Conservation (phyloP, 352 stramenopile species). For the Pythium aphanidermatum region DNA sequence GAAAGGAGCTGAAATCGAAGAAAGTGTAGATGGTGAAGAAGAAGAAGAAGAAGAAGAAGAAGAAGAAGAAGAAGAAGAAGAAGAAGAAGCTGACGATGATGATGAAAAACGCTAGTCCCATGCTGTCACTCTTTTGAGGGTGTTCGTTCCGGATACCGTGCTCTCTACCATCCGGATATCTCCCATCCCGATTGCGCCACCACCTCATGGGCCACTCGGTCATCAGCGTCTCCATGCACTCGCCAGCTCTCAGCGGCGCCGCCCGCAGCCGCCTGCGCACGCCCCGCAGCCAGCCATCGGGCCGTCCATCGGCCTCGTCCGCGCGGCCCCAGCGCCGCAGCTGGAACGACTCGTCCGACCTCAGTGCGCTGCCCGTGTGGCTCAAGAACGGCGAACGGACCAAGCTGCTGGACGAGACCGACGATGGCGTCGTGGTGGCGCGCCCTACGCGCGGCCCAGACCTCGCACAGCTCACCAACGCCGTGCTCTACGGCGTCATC, state of each 20-base stretch:
- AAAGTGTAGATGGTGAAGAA: too few species aligned
- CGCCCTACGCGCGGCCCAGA: slow-evolving; percentile 25
- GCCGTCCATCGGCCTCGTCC: not conserved
- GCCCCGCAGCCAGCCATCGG: slow-evolving; percentile 16
- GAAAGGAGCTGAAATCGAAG: too few species aligned
- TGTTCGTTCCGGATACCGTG: not conserved
- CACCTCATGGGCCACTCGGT: too few species aligned
- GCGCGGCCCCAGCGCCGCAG: slow-evolving; percentile 3
- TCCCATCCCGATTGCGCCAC: too few species aligned
- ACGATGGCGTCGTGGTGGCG: slow-evolving; percentile 3
- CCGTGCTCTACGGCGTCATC: slow-evolving; percentile 85
- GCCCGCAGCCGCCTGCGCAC: slow-evolving; percentile 36
- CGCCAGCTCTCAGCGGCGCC: slow-evolving; percentile 54
- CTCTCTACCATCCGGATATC: too few species aligned
- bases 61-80: too few species aligned
- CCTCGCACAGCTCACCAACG: slow-evolving; percentile 47
- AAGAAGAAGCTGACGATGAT: too few species aligned
- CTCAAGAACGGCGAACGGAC: slow-evolving; percentile 6
- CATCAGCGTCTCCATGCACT: too few species aligned
- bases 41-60: too few species aligned
- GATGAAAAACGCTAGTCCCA: too few species aligned
- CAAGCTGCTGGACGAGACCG: slow-evolving; percentile 8
- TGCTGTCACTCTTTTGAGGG: not conserved
- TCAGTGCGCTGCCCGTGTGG: slow-evolving; percentile 6
- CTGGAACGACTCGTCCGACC: slow-evolving; percentile 20